Conservation (phyloP, 2,329 filamentous ascomycete species). For the Aureobasidium uvarum region DNA sequence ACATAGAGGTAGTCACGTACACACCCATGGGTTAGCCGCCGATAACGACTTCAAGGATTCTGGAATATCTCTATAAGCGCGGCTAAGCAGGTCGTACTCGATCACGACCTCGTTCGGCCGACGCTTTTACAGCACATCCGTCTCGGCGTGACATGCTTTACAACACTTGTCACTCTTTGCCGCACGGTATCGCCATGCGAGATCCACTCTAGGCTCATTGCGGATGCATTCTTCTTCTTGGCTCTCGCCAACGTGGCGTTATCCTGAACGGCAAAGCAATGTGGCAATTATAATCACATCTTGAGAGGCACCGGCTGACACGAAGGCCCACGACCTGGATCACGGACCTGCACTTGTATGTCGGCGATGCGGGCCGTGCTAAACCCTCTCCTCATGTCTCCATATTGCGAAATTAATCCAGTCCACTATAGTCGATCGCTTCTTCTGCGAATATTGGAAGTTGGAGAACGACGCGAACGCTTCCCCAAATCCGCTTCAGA, state of each 20-base stretch:
- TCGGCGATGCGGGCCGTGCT: neutral
- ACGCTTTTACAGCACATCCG: neutral
- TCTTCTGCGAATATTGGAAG: neutral
- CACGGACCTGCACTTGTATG: too few species aligned
- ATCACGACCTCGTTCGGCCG: neutral
- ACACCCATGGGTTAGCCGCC: neutral
- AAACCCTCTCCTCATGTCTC: neutral
- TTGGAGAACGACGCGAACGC: neutral
- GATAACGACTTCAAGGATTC: slow-evolving; percentile 5
- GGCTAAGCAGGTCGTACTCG: too few species aligned
- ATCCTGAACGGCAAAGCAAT: neutral
- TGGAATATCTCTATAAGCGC: slow-evolving; percentile 9
- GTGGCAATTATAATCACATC: slow-evolving; percentile 11
- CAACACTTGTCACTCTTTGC: slow-evolving; percentile 8
- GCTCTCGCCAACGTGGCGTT: slow-evolving; percentile 6
- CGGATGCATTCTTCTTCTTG: neutral
- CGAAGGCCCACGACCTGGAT: neutral
- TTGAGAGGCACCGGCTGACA: slow-evolving; percentile 3
- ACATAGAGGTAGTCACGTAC: neutral
- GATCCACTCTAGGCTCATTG: neutral
- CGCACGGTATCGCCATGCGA: neutral
- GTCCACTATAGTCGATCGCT: neutral
- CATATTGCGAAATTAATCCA: neutral
- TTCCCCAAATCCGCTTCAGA: neutral
- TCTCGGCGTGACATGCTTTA: slow-evolving; percentile 17